These are phyloP conservation scores for Spirogloea muscicola DNA, from an alignment of 139 green algal genomes.

Conservation along the genomic window DNA sequence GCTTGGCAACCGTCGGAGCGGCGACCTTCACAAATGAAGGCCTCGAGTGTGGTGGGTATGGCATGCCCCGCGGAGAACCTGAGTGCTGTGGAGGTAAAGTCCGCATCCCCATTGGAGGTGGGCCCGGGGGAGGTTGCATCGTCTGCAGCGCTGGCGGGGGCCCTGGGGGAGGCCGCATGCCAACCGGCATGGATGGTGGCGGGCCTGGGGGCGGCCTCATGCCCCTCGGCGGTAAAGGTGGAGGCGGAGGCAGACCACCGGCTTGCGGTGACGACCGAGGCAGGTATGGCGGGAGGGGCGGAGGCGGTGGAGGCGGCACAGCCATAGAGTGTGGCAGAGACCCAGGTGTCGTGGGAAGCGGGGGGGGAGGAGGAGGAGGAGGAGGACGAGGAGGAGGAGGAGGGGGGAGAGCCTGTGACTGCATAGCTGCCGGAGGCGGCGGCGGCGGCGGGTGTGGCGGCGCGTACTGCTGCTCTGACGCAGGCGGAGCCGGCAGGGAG, in stretches of 20 bases:
- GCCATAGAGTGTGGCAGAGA: neutral
- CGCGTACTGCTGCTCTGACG: no score
- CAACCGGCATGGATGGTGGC: neutral
- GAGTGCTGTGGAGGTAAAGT: neutral
- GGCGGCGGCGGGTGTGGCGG: no score
- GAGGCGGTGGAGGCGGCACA: no score
- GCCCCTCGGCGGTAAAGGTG: no score
- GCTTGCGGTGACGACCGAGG: no score
- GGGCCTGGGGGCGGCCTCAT: conserved; percentile 20
- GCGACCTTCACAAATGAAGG: conserved; percentile 38
- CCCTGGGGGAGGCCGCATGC: conserved; percentile 17
- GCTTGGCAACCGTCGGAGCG: conserved; percentile 26
- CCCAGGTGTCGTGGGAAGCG: neutral
- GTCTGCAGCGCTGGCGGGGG: neutral
- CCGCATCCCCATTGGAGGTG: neutral
- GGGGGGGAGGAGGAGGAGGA: neutral
- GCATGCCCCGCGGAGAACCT: no score
- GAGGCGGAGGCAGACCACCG: no score
- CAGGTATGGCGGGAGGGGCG: no score
- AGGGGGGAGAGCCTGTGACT: neutral
- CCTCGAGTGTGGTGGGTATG: no score
- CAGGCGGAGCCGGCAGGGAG: no score
- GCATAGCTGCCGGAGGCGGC: neutral
- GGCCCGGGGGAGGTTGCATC: neutral
- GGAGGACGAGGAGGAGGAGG: neutral